Conservation (phyloP, 306 rosid genomes). For the Prunus kanzakura region DNA sequence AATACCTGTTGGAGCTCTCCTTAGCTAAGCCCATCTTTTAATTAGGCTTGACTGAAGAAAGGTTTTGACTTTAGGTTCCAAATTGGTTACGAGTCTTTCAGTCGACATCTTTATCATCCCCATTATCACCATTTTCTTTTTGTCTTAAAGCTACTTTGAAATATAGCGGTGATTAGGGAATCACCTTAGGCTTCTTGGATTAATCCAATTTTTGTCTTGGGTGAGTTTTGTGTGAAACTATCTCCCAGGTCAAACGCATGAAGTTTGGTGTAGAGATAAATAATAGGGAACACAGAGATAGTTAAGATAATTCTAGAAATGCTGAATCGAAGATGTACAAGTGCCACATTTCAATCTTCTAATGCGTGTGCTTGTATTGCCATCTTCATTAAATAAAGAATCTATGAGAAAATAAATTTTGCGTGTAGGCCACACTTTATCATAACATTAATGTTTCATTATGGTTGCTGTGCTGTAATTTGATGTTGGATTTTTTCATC, state of each 20-base stretch:
- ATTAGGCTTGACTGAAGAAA: not conserved
- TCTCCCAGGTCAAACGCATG: not conserved
- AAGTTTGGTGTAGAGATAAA: not conserved
- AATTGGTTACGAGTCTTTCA: not conserved
- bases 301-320: not conserved
- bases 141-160: not conserved
- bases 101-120: not conserved
- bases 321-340: not conserved
- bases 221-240: not conserved
- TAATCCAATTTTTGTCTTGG: not conserved
- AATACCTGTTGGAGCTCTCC: not conserved
- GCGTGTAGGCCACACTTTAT: not conserved
- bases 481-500: not conserved
- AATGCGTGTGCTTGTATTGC: not conserved
- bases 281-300: not conserved
- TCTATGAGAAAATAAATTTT: not conserved
- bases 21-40: not conserved
- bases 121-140: not conserved
- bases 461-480: not conserved
- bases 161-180: not conserved
- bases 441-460: not conserved
- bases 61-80: not conserved
- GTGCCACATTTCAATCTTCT: not conserved
- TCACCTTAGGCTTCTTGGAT: not conserved
- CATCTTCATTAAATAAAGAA: not conserved